Conservation (phyloP, 2,329 filamentous ascomycete genomes). For the Sphaerulina vaccinii region DNA sequence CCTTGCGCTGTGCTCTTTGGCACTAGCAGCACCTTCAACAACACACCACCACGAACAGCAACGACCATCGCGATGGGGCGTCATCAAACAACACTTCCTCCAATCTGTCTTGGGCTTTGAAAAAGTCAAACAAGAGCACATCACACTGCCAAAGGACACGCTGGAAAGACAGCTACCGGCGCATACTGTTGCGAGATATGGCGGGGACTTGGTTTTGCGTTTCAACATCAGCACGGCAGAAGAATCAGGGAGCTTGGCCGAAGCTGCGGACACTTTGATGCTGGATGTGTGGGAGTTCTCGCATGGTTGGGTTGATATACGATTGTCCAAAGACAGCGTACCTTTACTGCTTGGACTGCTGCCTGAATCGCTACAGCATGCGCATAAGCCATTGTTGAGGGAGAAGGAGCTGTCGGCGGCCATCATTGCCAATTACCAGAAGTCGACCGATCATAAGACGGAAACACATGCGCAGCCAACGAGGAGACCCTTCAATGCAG, state of each 20-base stretch:
- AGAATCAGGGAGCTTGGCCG: conserved; percentile 69
- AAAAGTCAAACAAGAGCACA: conserved; percentile 3
- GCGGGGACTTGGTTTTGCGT: conserved; percentile 80
- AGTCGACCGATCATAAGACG: conserved; percentile 21
- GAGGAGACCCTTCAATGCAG: conserved; percentile 27
- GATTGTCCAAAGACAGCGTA: conserved; percentile 73
- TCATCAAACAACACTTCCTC: conserved; percentile 16
- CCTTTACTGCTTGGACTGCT: conserved; percentile 76
- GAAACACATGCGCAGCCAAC: conserved; percentile 10
- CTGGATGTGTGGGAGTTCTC: conserved; percentile 90
- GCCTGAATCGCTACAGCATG: conserved; percentile 67
- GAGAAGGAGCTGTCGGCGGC: conserved; percentile 68
- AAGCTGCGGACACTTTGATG: conserved; percentile 71
- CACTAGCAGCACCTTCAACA: conserved; percentile 21
- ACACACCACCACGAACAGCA: conserved; percentile 3
- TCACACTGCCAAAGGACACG: conserved; percentile 1
- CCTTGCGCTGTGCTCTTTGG: conserved; percentile 17
- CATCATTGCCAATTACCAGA: conserved; percentile 68
- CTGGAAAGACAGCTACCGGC: conserved; percentile 20
- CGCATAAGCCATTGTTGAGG: conserved; percentile 74
- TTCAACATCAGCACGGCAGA: conserved; percentile 72
- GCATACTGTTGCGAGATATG: conserved; percentile 53
- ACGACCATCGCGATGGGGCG: conserved; percentile 20
- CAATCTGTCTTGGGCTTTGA: conserved; percentile 18
- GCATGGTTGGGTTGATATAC: conserved; percentile 78